Conservation (phyloP, 2,329 filamentous ascomycete genomes). For the Cladorrhinum sp. region DNA sequence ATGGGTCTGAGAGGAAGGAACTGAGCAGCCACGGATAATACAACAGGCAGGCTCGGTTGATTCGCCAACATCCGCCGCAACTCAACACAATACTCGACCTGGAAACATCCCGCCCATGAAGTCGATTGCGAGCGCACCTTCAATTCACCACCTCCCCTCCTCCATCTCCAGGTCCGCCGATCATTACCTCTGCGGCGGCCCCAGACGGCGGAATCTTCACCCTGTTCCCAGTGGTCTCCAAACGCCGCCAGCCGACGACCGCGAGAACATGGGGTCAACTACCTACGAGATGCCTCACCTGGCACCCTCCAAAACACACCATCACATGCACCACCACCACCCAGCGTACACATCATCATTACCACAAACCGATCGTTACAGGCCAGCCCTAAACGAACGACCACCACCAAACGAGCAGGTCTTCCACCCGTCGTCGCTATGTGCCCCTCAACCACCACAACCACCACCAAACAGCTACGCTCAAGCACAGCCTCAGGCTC, state of each 20-base stretch:
- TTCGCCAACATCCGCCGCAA: neutral
- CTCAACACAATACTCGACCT: neutral
- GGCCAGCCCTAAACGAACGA: constrained; percentile 24
- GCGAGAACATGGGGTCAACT: constrained; percentile 32
- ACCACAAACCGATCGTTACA: constrained; percentile 15
- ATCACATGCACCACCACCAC: constrained; percentile 12
- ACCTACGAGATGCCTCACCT: constrained; percentile 32
- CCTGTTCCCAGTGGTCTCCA: constrained; percentile 24
- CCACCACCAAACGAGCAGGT: constrained; percentile 22
- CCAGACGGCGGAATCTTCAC: neutral
- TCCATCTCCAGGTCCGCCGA: constrained; percentile 16
- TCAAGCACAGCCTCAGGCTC: neutral
- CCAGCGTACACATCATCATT: constrained; percentile 15
- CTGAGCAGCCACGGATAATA: neutral
- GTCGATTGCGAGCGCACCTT: constrained; percentile 21
- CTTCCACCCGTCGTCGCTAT: constrained; percentile 19
- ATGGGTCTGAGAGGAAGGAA: neutral
- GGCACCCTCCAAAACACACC: constrained; percentile 30
- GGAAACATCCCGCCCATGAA: constrained; percentile 25
- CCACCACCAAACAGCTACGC: neutral
- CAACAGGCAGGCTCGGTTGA: neutral
- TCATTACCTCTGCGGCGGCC: neutral
- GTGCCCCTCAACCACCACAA: constrained; percentile 5
- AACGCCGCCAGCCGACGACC: constrained; percentile 31
- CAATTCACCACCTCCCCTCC: constrained; percentile 16